Evolutionary conservation across 2,329 filamentous ascomycete species (phyloP), one percentile per base, ranked within the genome.

Genomic region (Fusarium oxysporum): DNA sequence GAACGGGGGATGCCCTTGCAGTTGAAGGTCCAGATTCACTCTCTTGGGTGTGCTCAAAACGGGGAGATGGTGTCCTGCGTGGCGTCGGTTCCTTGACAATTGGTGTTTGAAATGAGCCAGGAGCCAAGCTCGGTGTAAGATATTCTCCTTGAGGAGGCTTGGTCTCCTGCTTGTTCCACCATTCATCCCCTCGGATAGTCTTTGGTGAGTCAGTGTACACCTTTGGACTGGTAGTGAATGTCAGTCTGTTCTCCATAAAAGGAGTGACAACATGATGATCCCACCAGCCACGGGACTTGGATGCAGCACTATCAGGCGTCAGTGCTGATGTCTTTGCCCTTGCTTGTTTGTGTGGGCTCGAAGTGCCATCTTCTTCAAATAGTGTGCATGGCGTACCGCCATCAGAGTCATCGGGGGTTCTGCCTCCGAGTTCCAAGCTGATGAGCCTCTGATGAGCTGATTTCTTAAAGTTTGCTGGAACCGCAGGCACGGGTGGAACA

Each of bases 211-310:
- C 79, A 32, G 71, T 59, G 60, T 78, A 80, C 55, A 80, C 63
- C 74, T 77, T 81, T 51, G 82, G 81, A 51, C 81, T 83, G 51
- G 84, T 82, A 28, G 68, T 74, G 51, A 87, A 85, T 41, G 85
- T 86, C 19, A 82, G 75, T 55, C 74, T 81, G 76, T 74, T 86
- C 76, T 87, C 85, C 21, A 82, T 76, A 76, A 94, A 94, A 1
- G 92, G 92, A 2, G 92, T 93, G 12, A 88, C 91, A 62, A 95
- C 89, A 72, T 93, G 87, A 76, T 93, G 87, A 76, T 93, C 93
- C 92, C 92, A 95, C 92, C 92, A 95, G 25, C 92, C 92, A 67
- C 87, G 86, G 32, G 91, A 92, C 62, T 86, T 86, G 16, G 88
- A 87, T 45, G 85, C 86, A 33, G 88, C 89, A 44, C 87, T 89